Evolutionary conservation across 352 stramenopile species (phyloP), one percentile per base, ranked within the genome.

Genomic region (Pythium diclinum): DNA sequence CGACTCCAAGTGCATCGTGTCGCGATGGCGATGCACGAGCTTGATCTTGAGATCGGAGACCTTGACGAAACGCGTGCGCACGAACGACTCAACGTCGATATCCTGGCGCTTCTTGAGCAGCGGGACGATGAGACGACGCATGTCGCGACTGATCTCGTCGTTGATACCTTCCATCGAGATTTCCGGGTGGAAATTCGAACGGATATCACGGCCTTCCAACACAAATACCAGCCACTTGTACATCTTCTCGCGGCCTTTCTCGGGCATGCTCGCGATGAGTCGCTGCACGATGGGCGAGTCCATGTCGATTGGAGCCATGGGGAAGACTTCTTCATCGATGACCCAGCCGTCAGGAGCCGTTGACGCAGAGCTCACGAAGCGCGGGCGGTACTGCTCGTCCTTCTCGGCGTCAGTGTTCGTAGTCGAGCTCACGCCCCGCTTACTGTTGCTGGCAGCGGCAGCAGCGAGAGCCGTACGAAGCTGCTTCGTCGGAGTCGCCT

Each of bases 141-240:
- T 89, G 48, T 91, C 79, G 0, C 70, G 71, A 44, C 82, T 91
- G 19, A 80, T 59, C 23, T 84, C 71, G 46, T 91, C 79, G 51
- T 78, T 86, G 42, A 88, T 76, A 25, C 82, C 77, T 67, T 88
- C 79, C 47, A 91, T 81, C 59, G 81, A 85, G 48, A 91, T 74
- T 51, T 89, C 79, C 0, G 83, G 83, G 48, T 89, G 78, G 63
- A 91, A 89, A 40, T 89, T 85, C 1, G 80, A 69, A 44, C 83
- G 80, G 55, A 91, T 91, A 38, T 91, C 80, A 8, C 79, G 79
- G 1, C 83, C 80, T 71, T 88, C 80, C 0, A 91, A 65, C 23
- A 91, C 79, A 48, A 89, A 91, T 23, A 72, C 72, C 38, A 91
- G 74, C 82, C 82, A 91, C 54, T 91, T 89, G 17, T 74, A 73